A percentile compares a stretch with the other conserved stretches of the same genome.
Evolutionary conservation across 768 basidiomycete genomes (phyloP).

Genomic region (Mycena floridula): DNA sequence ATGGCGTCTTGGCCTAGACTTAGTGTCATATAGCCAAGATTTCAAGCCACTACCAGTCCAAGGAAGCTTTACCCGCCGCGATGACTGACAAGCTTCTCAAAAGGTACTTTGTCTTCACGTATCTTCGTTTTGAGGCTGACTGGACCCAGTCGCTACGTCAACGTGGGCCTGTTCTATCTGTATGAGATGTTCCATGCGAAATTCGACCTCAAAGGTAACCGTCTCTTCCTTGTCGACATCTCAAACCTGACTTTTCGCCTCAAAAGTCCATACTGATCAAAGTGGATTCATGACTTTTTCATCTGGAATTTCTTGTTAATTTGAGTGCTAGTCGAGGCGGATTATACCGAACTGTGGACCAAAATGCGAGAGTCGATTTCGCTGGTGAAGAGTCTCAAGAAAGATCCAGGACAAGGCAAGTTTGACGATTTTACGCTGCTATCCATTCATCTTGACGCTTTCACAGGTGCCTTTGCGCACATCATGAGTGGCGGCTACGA

Average conservation of each 20-base stretch:
- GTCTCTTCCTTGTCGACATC: too few relatives aligned
- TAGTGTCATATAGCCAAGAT: too few relatives aligned
- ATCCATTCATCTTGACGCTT: too few relatives aligned
- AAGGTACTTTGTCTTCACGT: slow-evolving; percentile 34
- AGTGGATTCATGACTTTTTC: slow-evolving; percentile 21
- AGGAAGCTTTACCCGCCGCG: slow-evolving; percentile 63
- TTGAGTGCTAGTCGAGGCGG: slow-evolving; percentile 39
- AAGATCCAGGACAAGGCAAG: slow-evolving; percentile 61
- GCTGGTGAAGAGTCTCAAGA: slow-evolving; percentile 55
- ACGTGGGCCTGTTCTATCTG: slow-evolving; percentile 76
- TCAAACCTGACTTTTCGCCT: too few relatives aligned
- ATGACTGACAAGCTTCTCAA: slow-evolving; percentile 77
- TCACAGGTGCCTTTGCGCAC: slow-evolving; percentile 61
- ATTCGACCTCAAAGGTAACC: slow-evolving; percentile 73
- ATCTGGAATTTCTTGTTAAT: slow-evolving; percentile 2
- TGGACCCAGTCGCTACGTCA: slow-evolving; percentile 59
- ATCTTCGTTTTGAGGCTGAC: not conserved
- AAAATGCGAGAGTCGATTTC: slow-evolving; percentile 63
- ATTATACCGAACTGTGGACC: slow-evolving; percentile 78
- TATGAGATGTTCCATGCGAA: slow-evolving; percentile 83
- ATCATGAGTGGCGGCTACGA: slow-evolving; percentile 73
- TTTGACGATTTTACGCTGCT: not conserved
- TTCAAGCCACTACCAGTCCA: slow-evolving; percentile 76
- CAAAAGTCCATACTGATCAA: slow-evolving; percentile 66
- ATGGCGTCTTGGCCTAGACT: too few relatives aligned